Conservation (phyloP, 2,329 filamentous ascomycete species). For the Emericellopsis atlantica region DNA sequence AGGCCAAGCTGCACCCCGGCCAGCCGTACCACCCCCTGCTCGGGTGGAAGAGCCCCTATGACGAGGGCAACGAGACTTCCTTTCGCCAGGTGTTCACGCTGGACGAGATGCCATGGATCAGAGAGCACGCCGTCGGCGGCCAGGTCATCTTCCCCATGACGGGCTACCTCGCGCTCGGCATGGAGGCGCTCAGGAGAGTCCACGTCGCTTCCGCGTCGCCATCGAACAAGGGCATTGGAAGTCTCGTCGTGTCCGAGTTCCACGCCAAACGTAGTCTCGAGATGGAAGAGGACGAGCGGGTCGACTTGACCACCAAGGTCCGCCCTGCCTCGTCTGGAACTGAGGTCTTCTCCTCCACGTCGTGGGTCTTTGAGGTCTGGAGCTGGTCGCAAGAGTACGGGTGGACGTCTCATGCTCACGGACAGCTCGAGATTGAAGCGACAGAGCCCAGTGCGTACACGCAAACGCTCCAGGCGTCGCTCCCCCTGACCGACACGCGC, state of each 20-base stretch:
- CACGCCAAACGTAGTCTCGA: slow-evolving; percentile 9
- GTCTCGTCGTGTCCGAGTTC: slow-evolving; percentile 7
- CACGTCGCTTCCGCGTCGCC: neutral
- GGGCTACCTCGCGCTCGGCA: slow-evolving; percentile 37
- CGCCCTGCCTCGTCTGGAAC: slow-evolving; percentile 7
- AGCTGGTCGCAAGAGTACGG: slow-evolving; percentile 9
- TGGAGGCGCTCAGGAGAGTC: slow-evolving; percentile 22
- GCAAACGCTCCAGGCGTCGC: slow-evolving; percentile 6
- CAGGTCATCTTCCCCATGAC: slow-evolving; percentile 41
- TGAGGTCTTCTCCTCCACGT: slow-evolving; percentile 7
- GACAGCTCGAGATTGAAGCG: slow-evolving; percentile 8
- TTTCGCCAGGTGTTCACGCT: slow-evolving; percentile 26
- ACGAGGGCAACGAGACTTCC: slow-evolving; percentile 9
- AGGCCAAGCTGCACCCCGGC: slow-evolving; percentile 18
- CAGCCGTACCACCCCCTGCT: slow-evolving; percentile 19
- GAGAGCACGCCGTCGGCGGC: slow-evolving; percentile 45
- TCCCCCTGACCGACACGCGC: slow-evolving; percentile 1
- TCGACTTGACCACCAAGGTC: slow-evolving; percentile 13
- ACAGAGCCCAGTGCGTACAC: slow-evolving; percentile 7
- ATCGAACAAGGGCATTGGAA: neutral
- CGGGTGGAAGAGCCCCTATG: slow-evolving; percentile 6
- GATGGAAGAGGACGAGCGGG: slow-evolving; percentile 12
- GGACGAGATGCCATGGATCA: slow-evolving; percentile 38
- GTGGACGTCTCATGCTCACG: slow-evolving; percentile 11
- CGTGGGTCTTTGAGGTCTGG: slow-evolving; percentile 9